Evolutionary conservation across 2,329 filamentous ascomycete species (phyloP), one percentile per base, ranked within the genome.

Genomic region (Apiospora marii): DNA sequence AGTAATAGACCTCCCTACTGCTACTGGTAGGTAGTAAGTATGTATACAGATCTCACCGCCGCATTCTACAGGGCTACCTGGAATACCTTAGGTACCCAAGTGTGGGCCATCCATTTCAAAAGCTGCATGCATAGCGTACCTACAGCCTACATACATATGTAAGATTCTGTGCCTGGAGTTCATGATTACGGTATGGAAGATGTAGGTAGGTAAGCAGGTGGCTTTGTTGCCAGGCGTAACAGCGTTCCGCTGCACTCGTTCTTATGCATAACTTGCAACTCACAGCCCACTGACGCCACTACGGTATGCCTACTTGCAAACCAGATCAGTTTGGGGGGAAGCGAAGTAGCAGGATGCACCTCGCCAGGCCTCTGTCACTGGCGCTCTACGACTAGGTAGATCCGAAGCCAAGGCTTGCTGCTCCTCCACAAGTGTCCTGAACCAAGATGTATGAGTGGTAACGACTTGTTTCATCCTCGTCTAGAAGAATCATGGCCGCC

Each of bases 81-180:
- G 53, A 37, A 41, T 64, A 61, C 34, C 27, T 30, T 30, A 30
- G 27, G 27, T 34, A 41, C 34, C 41, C 7, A 41, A 64, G 58
- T 43, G 58, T 41, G 58, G 58, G 58, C 58, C 58, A 41, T 64
- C 58, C 30, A 41, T 10, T 22, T 30, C 19, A 51, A 51, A 22
- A 41, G 13, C 34, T 64, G 34, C 58, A 64, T 64, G 58, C 58
- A 64, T 64, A 41, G 10, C 41, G 58, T 30, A 30, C 58, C 6
- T 64, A 64, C 34, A 64, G 58, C 34, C 58, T 64, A 49, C 46
- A 49, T 49, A 64, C 27, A 30, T 30, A 64, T 64, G 58, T 64
- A 37, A 64, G 58, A 64, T 64, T 30, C 10, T 64, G 58, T 61
- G 34, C 53, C 53, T 61, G 53, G 34, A 61, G 53, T 61, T 16